Percentiles rank a stretch among this genome's conserved stretches.
These are phyloP conservation scores for Pistacia integerrima DNA, from an alignment of 345 rosid species.

Conservation along the genomic window DNA sequence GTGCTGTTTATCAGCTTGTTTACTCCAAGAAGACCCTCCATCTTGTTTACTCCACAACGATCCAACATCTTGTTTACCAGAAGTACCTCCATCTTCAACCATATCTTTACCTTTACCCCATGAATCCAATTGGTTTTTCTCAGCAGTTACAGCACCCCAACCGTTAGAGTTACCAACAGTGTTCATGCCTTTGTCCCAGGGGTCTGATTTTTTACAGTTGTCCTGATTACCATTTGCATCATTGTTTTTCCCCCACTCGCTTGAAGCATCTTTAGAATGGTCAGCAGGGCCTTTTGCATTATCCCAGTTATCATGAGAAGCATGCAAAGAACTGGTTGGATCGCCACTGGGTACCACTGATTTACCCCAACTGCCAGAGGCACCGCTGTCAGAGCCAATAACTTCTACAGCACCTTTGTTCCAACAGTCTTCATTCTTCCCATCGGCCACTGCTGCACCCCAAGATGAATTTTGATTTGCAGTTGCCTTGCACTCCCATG, in stretches of 20 bases:
- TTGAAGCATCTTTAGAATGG: conserved; percentile 36
- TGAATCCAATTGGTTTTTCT: conserved; percentile 16
- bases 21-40: neutral
- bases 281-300: conserved; percentile 24
- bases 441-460: conserved; percentile 49
- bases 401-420: conserved; percentile 42
- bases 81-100: conserved; percentile 19
- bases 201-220: conserved; percentile 22
- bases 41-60: conserved; percentile 29
- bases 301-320: conserved; percentile 38
- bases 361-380: conserved; percentile 56
- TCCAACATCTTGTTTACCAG: conserved; percentile 15
- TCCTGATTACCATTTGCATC: conserved; percentile 12
- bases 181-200: conserved; percentile 24
- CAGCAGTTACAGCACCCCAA: conserved; percentile 28
- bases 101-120: conserved; percentile 32
- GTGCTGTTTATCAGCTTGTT: neutral
- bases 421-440: conserved; percentile 48
- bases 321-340: conserved; percentile 26
- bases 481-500: conserved; percentile 45
- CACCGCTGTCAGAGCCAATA: conserved; percentile 31
- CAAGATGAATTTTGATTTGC: conserved; percentile 48
- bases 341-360: conserved; percentile 24
- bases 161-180: conserved; percentile 18
- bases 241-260: conserved; percentile 41